Evolutionary conservation across 768 basidiomycete genomes (phyloP).

Genomic region (Xerocomus spinulosus): DNA sequence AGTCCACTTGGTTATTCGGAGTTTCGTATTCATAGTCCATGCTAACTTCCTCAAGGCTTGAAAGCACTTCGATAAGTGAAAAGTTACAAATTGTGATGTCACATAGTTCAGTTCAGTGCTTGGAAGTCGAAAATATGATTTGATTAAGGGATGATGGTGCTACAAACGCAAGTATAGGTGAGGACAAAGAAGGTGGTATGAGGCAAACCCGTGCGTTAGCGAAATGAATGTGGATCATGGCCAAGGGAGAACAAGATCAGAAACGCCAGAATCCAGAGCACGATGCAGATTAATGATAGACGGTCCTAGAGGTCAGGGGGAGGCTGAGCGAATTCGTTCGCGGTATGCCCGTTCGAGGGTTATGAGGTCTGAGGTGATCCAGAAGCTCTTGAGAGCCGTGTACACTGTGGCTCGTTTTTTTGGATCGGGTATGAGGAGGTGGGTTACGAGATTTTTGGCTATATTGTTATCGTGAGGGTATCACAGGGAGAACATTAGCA

Average conservation of each 20-base stretch:
- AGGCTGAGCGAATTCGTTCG: conserved; percentile 40
- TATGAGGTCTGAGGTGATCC: conserved; percentile 62
- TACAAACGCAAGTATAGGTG: conserved; percentile 1
- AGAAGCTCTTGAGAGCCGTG: conserved; percentile 54
- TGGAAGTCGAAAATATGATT: neutral
- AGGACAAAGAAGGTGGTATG: neutral
- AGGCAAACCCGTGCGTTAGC: neutral
- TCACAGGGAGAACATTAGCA: neutral
- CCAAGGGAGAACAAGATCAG: neutral
- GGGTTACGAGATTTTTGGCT: conserved; percentile 54
- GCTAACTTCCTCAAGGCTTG: conserved; percentile 81
- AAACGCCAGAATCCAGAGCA: neutral
- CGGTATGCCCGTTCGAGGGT: conserved; percentile 60
- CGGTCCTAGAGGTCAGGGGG: conserved; percentile 8
- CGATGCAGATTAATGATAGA: neutral
- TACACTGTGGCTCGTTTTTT: conserved; percentile 58
- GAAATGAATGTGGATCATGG: neutral
- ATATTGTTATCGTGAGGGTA: conserved; percentile 1
- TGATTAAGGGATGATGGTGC: neutral
- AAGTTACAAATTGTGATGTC: conserved; percentile 1
- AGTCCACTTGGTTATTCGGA: no score
- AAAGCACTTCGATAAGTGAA: conserved; percentile 1
- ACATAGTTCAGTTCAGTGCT: conserved; percentile 3
- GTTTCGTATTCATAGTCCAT: conserved; percentile 64
- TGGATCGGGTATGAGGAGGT: conserved; percentile 59